Evolutionary conservation across 768 basidiomycete species (phyloP).

Genomic region (Mycena crocata): DNA sequence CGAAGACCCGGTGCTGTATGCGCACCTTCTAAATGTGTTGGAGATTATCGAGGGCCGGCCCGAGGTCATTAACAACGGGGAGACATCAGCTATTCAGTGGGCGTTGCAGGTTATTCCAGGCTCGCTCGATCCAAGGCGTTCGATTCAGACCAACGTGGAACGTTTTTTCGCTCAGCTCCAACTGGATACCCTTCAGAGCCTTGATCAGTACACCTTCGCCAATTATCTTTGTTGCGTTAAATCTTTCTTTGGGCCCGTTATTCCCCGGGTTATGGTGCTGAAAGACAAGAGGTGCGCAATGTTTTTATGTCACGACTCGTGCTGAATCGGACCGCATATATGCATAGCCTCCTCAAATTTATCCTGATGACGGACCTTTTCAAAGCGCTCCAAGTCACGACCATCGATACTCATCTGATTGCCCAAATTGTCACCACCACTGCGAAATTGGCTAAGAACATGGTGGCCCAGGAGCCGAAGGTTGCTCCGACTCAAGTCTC

Average conservation of each 20-base stretch:
- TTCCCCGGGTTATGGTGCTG: background rate
- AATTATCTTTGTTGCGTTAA: constrained; percentile 1
- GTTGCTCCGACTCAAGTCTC: too few species aligned
- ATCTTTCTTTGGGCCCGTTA: background rate
- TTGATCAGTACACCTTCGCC: background rate
- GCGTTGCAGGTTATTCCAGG: background rate
- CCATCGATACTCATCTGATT: too few species aligned
- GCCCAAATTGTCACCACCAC: too few species aligned
- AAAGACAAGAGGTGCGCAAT: background rate
- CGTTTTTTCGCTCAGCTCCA: background rate
- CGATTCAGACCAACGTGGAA: background rate
- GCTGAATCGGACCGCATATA: background rate
- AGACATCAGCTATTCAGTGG: background rate
- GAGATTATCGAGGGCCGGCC: background rate
- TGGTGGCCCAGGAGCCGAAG: too few species aligned
- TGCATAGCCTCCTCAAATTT: background rate
- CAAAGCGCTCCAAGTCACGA: too few species aligned
- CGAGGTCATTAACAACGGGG: background rate
- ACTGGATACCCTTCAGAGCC: background rate
- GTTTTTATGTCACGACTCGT: background rate
- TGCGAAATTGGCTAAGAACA: too few species aligned
- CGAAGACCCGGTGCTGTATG: background rate
- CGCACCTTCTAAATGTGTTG: background rate
- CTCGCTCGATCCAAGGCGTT: too few species aligned
- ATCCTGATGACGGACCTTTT: background rate